Percentiles rank a stretch among this genome's conserved stretches.
Conservation (phyloP, 345 rosid species). For the Psidium guajava region DNA sequence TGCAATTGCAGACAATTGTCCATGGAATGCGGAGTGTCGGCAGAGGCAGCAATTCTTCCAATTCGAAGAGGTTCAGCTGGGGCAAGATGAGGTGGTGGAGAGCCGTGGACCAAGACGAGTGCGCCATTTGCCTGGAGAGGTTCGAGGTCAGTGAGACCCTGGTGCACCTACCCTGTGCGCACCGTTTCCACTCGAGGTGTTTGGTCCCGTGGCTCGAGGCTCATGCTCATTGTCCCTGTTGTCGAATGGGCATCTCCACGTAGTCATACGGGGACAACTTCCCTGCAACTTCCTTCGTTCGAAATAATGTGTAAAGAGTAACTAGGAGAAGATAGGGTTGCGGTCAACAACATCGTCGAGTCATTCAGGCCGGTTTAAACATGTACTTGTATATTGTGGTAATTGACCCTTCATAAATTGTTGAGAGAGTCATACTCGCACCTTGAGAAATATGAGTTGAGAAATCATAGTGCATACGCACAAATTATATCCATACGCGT, state of each 20-base stretch:
- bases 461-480: not conserved
- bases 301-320: not conserved
- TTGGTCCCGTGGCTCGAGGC: slow-evolving; percentile 63
- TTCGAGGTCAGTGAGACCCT: slow-evolving; percentile 47
- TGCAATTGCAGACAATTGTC: not conserved
- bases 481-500: not conserved
- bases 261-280: not conserved
- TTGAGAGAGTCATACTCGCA: not conserved
- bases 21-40: slow-evolving; percentile 18
- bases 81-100: slow-evolving; percentile 34
- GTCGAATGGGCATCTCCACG: slow-evolving; percentile 19
- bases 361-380: not conserved
- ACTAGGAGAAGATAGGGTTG: not conserved
- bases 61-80: slow-evolving; percentile 34
- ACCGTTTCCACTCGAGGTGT: slow-evolving; percentile 56
- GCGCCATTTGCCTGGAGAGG: slow-evolving; percentile 58
- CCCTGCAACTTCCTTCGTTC: not conserved
- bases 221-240: slow-evolving; percentile 62
- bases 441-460: not conserved
- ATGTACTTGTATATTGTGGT: not conserved
- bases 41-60: slow-evolving; percentile 9
- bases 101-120: slow-evolving; percentile 46
- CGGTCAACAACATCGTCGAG: not conserved
- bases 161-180: slow-evolving; percentile 53
- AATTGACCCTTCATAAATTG: not conserved